Base-by-base conservation (phyloP, 805 yeast species). In the Groenewaldozyma salmanticensis region DNA sequence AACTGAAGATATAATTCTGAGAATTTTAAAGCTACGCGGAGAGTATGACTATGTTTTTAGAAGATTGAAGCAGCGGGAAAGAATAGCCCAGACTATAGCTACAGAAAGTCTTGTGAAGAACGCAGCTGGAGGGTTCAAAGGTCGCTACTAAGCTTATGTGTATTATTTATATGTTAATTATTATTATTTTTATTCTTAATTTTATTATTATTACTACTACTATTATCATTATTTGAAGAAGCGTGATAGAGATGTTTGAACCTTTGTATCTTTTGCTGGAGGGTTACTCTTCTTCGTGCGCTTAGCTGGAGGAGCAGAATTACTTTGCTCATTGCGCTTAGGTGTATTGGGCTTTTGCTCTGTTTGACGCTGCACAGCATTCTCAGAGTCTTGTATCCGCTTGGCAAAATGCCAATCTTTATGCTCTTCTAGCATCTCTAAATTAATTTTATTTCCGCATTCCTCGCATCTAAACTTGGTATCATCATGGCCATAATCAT, bases 11-110 rank as follows among this genome's bases (percentile, higher is more conserved):
- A 70, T 86, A 9, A 67, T 88, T 4, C 60, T 90, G 45, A 69
- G 96, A 38, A 67, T 86, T 13, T 57, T 90, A 40, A 61, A 87
- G 20, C 67, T 87, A 31, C 74, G 78, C 44, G 83, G 77, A 18
- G 79, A 80, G 38, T 62, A 65, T 32, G 68, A 68, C 1, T 80
- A 68, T 55, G 85, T 84, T 2, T 66, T 72, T 6, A 64, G 67
- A 45, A 66, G 86, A 37, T 55, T 84, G 31, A 74, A 72, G 19
- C 79, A 76, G 52, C 65, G 90, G 39, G 84, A 78, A 42, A 61
- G 71, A 20, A 62, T 75, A 40, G 75, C 78, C 0, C 72, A 70
- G 42, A 70, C 74, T 32, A 63, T 74, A 34, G 70, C 75, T 3
- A 74, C 79, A 1, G 79, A 76, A 51, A 56, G 74, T 33, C 39